Percentiles rank a stretch among this genome's conserved stretches.
These are phyloP conservation scores for Debaryomyces sp. DNA, from an alignment of 1,139 yeast species.

Conservation along the genomic window DNA sequence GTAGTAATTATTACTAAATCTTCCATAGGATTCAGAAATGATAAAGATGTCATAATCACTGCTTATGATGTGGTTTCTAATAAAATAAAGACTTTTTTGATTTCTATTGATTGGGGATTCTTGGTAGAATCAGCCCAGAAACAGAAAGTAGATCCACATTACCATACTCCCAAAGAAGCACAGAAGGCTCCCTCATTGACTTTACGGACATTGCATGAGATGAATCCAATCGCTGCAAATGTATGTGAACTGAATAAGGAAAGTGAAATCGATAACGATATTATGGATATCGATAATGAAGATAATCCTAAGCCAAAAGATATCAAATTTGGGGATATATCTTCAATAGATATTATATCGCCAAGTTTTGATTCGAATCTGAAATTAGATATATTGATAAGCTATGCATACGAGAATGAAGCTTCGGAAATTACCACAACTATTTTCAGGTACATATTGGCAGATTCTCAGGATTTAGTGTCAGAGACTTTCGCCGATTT, in stretches of 20 bases:
- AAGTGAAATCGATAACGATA: slow-evolving; percentile 18
- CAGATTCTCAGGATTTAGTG: slow-evolving; percentile 26
- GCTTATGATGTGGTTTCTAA: slow-evolving; percentile 46
- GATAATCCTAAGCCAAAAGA: slow-evolving; percentile 15
- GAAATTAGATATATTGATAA: slow-evolving; percentile 40
- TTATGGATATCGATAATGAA: slow-evolving; percentile 23
- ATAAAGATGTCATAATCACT: slow-evolving; percentile 50
- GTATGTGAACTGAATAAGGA: slow-evolving; percentile 6
- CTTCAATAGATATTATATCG: slow-evolving; percentile 44
- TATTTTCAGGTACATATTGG: slow-evolving; percentile 41
- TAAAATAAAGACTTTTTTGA: slow-evolving; percentile 47
- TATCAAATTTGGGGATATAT: slow-evolving; percentile 19
- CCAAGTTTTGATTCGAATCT: slow-evolving; percentile 41
- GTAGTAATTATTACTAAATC: slow-evolving; percentile 44
- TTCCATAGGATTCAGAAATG: slow-evolving; percentile 60
- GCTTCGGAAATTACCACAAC: slow-evolving; percentile 24
- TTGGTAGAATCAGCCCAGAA: slow-evolving; percentile 49
- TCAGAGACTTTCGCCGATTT: slow-evolving; percentile 36
- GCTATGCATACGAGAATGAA: slow-evolving; percentile 29
- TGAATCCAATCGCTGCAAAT: slow-evolving; percentile 28
- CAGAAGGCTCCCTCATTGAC: slow-evolving; percentile 30
- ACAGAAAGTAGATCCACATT: slow-evolving; percentile 53
- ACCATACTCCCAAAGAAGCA: slow-evolving; percentile 49
- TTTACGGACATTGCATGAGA: slow-evolving; percentile 28
- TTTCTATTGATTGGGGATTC: slow-evolving; percentile 66